These are phyloP conservation scores for Metarhizium guizhouense DNA, from an alignment of 2,329 filamentous ascomycete species.

Conservation along the genomic window DNA sequence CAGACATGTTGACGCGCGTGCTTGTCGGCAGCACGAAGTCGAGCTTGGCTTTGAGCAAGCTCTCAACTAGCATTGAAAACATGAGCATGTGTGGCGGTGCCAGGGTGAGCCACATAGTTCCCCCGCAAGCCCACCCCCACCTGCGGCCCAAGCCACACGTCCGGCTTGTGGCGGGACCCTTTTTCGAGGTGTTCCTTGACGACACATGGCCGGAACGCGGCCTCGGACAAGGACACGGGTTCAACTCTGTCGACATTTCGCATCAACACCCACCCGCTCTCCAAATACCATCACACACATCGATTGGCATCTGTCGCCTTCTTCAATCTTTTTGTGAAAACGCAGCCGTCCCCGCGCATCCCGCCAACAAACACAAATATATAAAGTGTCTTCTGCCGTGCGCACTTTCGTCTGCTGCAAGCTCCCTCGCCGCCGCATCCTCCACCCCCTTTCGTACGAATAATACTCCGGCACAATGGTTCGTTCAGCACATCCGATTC, in stretches of 20 bases:
- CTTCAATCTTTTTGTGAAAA: background rate
- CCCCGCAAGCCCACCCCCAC: background rate
- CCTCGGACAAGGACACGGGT: background rate
- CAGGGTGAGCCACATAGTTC: background rate
- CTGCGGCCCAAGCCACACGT: conserved; percentile 15
- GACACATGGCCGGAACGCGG: background rate
- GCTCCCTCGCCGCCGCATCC: background rate
- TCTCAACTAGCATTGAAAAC: too few relatives aligned
- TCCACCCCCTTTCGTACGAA: background rate
- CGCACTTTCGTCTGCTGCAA: background rate
- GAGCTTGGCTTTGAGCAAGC: too few relatives aligned
- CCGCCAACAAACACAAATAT: background rate
- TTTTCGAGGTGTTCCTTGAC: too few relatives aligned
- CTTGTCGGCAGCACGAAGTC: too few relatives aligned
- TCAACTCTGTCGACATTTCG: background rate
- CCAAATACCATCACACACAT: conserved; percentile 8
- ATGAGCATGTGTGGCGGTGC: background rate
- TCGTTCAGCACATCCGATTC: background rate
- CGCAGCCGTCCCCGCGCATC: background rate
- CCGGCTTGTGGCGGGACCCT: conserved; percentile 1
- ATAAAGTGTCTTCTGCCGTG: background rate
- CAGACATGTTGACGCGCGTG: background rate
- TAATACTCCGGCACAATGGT: conserved; percentile 4
- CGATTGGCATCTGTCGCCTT: conserved; percentile 20
- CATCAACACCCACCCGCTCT: background rate